Base-by-base conservation (phyloP, 2,329 filamentous ascomycete genomes). In the Hortaea werneckii region DNA sequence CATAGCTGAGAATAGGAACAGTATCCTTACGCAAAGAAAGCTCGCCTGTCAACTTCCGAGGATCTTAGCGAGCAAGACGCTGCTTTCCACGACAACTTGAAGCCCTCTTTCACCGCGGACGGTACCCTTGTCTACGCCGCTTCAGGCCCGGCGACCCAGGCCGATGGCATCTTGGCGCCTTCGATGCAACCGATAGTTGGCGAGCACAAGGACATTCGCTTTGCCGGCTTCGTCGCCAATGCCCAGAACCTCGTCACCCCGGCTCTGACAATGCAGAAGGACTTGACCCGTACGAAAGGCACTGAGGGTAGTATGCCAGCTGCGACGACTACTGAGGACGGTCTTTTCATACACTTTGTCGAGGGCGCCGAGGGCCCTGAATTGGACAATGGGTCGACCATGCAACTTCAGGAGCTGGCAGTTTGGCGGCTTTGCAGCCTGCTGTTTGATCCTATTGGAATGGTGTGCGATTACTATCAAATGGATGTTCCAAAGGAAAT, bases 401-500 rank as follows among this genome's bases (percentile, higher is more conserved):
- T 48, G 6, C 45, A 61, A 44, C 66, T 67, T 10, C 78, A 87
- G 47, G 87, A 94, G 65, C 79, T 80, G 58, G 73, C 80, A 10
- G 80, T 92, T 1, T 98, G 94, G 92, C 78, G 87, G 50, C 73
- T 98, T 32, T 83, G 87, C 1, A 85, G 85, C 47, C 82, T 95
- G 34, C 75, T 98, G 3, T 98, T 95, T 58, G 88, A 95, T 53
- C 73, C 80, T n/a, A 51, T 79, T 8, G 54, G 59, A 4, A 45
- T 60, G 10, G 52, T 49, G 8, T 56, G 50, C 35, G 44, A 48
- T 5, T 47, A 59, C 6, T 41, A 46, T n/a, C 45, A 58, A 9
- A 53, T 59, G 5, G 69, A 69, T 11, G 60, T 75, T 29, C 65
- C 70, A 2, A 47, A 65, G 2, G 68, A 73, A 8, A 58, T 72